phyloP scores from a whole-genome alignment of 805 yeast genomes.

The Suhomyces sp. region DNA sequence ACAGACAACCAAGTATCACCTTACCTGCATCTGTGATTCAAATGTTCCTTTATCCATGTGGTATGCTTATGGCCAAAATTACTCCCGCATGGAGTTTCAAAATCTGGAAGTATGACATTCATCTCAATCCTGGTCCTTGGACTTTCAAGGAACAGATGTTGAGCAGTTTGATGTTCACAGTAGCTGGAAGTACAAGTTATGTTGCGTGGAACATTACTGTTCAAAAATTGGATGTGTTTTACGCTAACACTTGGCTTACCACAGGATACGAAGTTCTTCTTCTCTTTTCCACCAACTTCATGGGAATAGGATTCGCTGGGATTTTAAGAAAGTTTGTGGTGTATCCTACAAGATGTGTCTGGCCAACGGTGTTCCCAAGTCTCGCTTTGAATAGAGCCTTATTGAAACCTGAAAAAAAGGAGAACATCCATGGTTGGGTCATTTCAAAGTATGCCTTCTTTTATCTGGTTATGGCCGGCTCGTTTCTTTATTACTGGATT shows the following conservation, averaged over 20 bases:
- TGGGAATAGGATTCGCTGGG: constrained; percentile 18
- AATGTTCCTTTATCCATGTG: constrained; percentile 17
- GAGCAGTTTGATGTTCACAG: constrained; percentile 3
- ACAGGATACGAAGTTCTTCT: constrained; percentile 16
- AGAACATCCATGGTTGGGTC: constrained; percentile 17
- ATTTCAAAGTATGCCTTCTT: constrained; percentile 32
- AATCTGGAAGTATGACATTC: constrained; percentile 16
- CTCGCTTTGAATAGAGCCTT: constrained; percentile 50
- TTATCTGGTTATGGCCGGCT: constrained; percentile 18
- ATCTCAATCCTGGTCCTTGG: constrained; percentile 32
- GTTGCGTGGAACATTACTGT: constrained; percentile 3
- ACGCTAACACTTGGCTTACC: constrained; percentile 13
- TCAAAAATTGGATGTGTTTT: constrained; percentile 11
- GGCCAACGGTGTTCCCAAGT: constrained; percentile 35
- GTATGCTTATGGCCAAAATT: constrained; percentile 9
- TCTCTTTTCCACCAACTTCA: constrained; percentile 12
- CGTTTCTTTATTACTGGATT: constrained; percentile 45
- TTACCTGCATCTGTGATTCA: constrained; percentile 15
- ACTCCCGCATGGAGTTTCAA: constrained; percentile 15
- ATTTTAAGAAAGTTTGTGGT: constrained; percentile 16
- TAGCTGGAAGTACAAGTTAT: constrained; percentile 36
- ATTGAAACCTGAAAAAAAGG: constrained; percentile 27
- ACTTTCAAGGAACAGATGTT: constrained; percentile 7
- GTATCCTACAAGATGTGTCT: constrained; percentile 13
- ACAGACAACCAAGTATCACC: constrained; percentile 15